Base-by-base conservation (phyloP, 352 stramenopile species). In the Phytopythium boreale region DNA sequence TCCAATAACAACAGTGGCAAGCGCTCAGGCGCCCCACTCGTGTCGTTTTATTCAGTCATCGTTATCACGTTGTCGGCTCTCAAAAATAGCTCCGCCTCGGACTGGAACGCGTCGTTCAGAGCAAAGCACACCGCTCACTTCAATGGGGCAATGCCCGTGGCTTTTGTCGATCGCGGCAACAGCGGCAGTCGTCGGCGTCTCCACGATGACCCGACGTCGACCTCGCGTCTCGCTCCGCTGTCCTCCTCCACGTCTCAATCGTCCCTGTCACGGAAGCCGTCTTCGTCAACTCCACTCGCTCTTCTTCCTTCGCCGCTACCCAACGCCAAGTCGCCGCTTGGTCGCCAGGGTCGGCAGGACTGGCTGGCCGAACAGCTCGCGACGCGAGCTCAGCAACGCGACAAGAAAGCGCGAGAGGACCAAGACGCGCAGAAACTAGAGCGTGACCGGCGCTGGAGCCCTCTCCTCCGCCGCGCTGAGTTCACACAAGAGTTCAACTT, bases 401-500 rank as follows among this genome's bases (percentile, higher is more conserved):
- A 82, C 12, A 70, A 78, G 8, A 71, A 76, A 15, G 62, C 73
- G 20, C 56, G 68, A 1, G 53, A 79, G 47, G 65, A 75, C 51
- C 61, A 64, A 2, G 53, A 52, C 27, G 77, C 77, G 37, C 56
- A 78, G 12, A 53, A 79, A 37, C 46, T 71, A 11, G 69, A 67
- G 27, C 71, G 80, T 15, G 59, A 84, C 31, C 65, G 69, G 26
- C 64, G 87, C 4, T 92, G 83, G 83, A 71, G 62, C 34, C 79
- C 80, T 10, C 89, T 80, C 57, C 56, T 72, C 1, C 67, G 56
- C 12, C 57, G 82, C 37, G 71, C 74, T 9, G 70, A 66, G 26
- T 52, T 66, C 17, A 77, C 74, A 0, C 77, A 77, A 47, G 80
- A 90, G 56, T 72, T 92, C 56, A 92, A 92, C 36, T 70, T 92